These are phyloP conservation scores for Chytridiales sp. DNA, from an alignment of 371 early-diverging fungal species.

Conservation along the genomic window DNA sequence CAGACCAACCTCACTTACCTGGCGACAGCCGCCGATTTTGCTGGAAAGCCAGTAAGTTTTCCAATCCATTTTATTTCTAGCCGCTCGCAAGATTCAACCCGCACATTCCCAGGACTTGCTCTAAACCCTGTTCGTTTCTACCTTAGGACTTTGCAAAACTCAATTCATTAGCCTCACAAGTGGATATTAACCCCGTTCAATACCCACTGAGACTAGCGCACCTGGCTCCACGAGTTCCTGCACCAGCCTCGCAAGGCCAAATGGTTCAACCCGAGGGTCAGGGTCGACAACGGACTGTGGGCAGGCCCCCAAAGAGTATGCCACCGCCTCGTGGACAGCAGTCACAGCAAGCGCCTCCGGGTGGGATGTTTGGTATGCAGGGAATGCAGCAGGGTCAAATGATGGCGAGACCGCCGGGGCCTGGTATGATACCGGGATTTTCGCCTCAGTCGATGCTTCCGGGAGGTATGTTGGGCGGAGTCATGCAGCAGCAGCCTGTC, in stretches of 20 bases:
- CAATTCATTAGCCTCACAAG: constrained; percentile 1
- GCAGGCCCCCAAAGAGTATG: no score
- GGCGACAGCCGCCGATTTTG: constrained; percentile 55
- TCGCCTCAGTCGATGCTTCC: no score
- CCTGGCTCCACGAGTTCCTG: neutral
- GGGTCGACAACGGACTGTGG: neutral
- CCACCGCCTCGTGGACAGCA: no score
- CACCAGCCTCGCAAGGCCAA: neutral
- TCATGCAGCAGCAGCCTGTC: no score
- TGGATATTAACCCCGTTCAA: constrained; percentile 14
- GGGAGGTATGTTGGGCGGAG: no score
- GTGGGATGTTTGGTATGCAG: no score
- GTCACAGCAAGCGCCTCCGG: no score
- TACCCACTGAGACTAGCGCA: constrained; percentile 17
- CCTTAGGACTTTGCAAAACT: constrained; percentile 2
- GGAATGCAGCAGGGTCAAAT: no score
- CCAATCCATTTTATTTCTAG: neutral
- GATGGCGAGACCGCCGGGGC: no score
- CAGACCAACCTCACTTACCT: constrained; percentile 59
- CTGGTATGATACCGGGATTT: no score
- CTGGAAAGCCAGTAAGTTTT: constrained; percentile 25
- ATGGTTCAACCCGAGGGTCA: neutral
- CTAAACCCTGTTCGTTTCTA: neutral
- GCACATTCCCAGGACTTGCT: neutral
- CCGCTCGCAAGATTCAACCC: neutral